Conservation (phyloP, 257 asterid species). For the Przewalskia tangutica region DNA sequence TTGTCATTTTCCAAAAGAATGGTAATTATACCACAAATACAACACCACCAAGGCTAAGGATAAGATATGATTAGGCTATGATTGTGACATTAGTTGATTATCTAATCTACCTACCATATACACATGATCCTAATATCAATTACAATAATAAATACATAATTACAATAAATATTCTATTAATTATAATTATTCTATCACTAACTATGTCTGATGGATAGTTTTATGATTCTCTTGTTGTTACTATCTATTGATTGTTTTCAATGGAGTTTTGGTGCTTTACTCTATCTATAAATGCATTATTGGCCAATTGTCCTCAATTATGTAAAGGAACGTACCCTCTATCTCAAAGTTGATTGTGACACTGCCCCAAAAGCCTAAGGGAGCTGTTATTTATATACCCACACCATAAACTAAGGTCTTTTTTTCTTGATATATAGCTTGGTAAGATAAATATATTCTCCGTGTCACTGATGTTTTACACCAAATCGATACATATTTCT, state of each 20-base stretch:
- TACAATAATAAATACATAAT: too few species aligned
- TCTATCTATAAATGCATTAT: not conserved
- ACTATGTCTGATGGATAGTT: not conserved
- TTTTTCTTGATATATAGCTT: too few species aligned
- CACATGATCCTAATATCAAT: too few species aligned
- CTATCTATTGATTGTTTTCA: not conserved
- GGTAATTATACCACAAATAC: too few species aligned
- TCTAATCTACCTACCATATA: too few species aligned
- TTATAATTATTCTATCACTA: too few species aligned
- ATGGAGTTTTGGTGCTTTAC: not conserved
- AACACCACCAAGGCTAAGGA: too few species aligned
- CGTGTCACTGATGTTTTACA: not conserved
- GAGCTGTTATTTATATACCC: not conserved
- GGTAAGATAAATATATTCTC: too few species aligned
- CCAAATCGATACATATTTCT: not conserved
- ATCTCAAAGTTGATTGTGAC: not conserved
- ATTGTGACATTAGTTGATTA: too few species aligned
- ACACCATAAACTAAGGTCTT: not conserved
- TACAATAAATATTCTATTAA: too few species aligned
- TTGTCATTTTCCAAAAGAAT: too few species aligned
- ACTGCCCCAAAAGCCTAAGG: not conserved
- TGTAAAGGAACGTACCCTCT: not conserved
- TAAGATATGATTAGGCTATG: too few species aligned
- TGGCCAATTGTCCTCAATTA: not conserved
- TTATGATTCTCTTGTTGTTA: not conserved